Base-by-base conservation (phyloP, 306 rosid genomes). In the Cicer chorassanicum region DNA sequence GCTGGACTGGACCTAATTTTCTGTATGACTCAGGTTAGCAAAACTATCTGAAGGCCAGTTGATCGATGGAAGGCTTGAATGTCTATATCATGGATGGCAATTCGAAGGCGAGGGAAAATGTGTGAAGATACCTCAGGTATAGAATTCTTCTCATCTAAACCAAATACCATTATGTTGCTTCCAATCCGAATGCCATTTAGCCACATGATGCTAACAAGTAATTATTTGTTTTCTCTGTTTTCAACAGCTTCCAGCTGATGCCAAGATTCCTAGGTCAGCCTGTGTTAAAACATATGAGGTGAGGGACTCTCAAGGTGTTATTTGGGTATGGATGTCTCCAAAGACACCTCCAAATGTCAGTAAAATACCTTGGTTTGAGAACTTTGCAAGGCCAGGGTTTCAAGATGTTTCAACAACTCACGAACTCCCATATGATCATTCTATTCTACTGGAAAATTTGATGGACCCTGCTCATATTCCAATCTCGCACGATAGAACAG, bases 391-490 rank as follows among this genome's bases (percentile, higher is more conserved):
- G 88, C 96, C 92, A 0, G 96, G 99, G 54, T 90, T 94, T 80
- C 89, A 68, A 72, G 99, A 94, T 72, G 40, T 85, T 72, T 94
- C 95, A 34, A 82, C 96, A 29, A 83, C 72, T 77, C 97, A 94
- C 18, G 99, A 94, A 85, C 99, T 92, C 71, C 99, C 99, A 14
- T 94, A 94, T 74, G 99, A 94, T 74, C 99, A 94, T 80, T 94
- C 99, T 29, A 90, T 92, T 74, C 99, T 92, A 7, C 79, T 92
- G 57, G 99, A 94, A 77, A 94, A 94, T 85, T 92, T 94, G 70
- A 92, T 92, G 98, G 99, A 92, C 81, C 99, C 98, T 43, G 99
- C 97, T 48, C 99, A 94, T 70, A 12, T 94, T 44, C 99, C 99
- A 3, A 94, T 94, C 87, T 94, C 99, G 4, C 99, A 94, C 29